Evolutionary conservation across 2,329 filamentous ascomycete species (phyloP).

Genomic region (Exophiala viscosa): DNA sequence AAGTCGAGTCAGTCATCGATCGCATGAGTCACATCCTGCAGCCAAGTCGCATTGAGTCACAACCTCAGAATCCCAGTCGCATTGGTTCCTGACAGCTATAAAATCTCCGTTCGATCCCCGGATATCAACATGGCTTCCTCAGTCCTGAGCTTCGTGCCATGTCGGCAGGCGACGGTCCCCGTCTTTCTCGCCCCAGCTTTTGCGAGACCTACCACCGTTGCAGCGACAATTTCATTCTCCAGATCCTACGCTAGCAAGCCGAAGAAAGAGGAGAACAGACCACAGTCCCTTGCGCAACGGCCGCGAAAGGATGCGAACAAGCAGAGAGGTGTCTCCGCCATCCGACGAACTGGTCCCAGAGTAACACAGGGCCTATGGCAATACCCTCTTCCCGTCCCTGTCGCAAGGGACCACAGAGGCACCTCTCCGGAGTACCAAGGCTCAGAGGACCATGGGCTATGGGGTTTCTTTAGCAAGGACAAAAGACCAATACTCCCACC

Average conservation of each 20-base stretch:
- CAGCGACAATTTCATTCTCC: conserved; percentile 15
- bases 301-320: conserved; percentile 67
- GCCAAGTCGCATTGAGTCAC: not conserved
- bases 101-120: not conserved
- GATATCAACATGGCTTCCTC: conserved; percentile 15
- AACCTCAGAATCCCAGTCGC: conserved; percentile 1
- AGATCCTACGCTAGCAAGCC: conserved; percentile 26
- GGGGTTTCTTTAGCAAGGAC: conserved; percentile 79
- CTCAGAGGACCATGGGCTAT: conserved; percentile 79
- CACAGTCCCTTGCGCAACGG: conserved; percentile 54
- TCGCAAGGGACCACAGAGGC: conserved; percentile 45
- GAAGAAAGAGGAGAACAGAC: conserved; percentile 26
- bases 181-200: conserved; percentile 43
- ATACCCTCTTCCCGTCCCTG: conserved; percentile 68
- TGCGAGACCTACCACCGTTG: conserved; percentile 9
- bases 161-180: conserved; percentile 27
- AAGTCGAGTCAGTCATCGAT: too few relatives aligned
- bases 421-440: conserved; percentile 49
- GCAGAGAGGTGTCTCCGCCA: conserved; percentile 73
- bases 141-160: not conserved
- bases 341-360: conserved; percentile 71
- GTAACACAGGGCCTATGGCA: conserved; percentile 71
- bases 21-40: too few relatives aligned
- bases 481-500: conserved; percentile 68
- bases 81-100: not conserved